Base-by-base conservation (phyloP, 331 rosid genomes). In the Telfairia occidentalis region DNA sequence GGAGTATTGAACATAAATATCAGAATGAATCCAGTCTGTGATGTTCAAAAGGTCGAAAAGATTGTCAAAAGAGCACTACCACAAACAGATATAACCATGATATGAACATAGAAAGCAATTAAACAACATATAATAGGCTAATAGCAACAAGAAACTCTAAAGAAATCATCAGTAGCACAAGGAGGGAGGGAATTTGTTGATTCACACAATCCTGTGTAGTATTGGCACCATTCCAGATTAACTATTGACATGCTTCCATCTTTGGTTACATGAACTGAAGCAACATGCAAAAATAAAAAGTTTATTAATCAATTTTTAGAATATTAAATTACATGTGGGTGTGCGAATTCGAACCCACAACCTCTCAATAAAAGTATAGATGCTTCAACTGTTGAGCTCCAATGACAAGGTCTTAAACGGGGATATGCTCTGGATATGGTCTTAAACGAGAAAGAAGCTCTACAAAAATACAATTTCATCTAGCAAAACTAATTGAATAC, bases 361-460 rank as follows among this genome's bases (percentile, higher is more conserved):
- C n/a, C n/a, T n/a, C n/a, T n/a, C n/a, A n/a, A n/a, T n/a, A n/a
- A n/a, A n/a, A n/a, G n/a, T n/a, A n/a, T n/a, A n/a, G n/a, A n/a
- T n/a, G n/a, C n/a, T n/a, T n/a, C n/a, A n/a, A n/a, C n/a, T n/a
- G n/a, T n/a, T n/a, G n/a, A n/a, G n/a, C n/a, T n/a, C n/a, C n/a
- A n/a, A n/a, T n/a, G n/a, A n/a, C n/a, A n/a, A n/a, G n/a, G n/a
- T n/a, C n/a, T n/a, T n/a, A n/a, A n/a, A n/a, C n/a, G n/a, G n/a
- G n/a, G n/a, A n/a, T n/a, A n/a, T n/a, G n/a, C n/a, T n/a, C n/a
- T n/a, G n/a, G n/a, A n/a, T n/a, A n/a, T n/a, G n/a, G n/a, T n/a
- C n/a, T 71, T 70, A 81, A 65, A 86, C 23, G 13, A 76, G 71
- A 78, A 18, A 80, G 13, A 73, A 32, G n/a, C 38, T 5, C 19